A percentile compares a stretch with the other conserved stretches of the same genome.
Evolutionary conservation across 331 rosid genomes (phyloP).

Genomic region (Cydonia oblonga): DNA sequence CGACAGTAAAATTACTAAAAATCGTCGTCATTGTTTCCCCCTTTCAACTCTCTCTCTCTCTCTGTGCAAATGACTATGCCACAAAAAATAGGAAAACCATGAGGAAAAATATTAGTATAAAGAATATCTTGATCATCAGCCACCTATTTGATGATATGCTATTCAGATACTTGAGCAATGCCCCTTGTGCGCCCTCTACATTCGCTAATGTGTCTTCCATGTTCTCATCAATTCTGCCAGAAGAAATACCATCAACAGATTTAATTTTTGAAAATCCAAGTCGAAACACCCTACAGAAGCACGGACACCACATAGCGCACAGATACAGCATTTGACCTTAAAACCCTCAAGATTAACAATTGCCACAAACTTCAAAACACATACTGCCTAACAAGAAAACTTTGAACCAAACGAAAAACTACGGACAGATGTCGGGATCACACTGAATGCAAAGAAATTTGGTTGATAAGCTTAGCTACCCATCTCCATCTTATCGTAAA

Average conservation of each 20-base stretch:
- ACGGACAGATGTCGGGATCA: neutral
- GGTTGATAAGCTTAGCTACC: neutral
- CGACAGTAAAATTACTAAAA: conserved; percentile 13
- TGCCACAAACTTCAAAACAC: neutral
- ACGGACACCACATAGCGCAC: neutral
- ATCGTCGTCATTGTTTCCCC: conserved; percentile 2
- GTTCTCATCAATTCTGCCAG: conserved; percentile 80
- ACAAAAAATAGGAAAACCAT: conserved; percentile 96
- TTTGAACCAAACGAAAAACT: neutral
- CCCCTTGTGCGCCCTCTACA: conserved; percentile 92
- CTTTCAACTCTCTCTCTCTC: conserved; percentile 17
- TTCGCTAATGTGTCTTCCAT: conserved; percentile 85
- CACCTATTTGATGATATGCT: conserved; percentile 95
- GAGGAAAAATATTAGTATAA: conserved; percentile 79
- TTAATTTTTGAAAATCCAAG: neutral
- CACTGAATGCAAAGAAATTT: neutral
- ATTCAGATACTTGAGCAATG: conserved; percentile 76
- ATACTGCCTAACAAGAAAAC: neutral
- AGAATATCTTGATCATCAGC: conserved; percentile 98
- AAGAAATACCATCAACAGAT: neutral
- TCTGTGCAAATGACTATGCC: conserved; percentile 44
- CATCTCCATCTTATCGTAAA: neutral
- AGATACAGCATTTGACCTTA: neutral
- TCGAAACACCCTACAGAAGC: neutral
- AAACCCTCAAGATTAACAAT: neutral